Percentiles rank a stretch among this genome's conserved stretches.
These are phyloP conservation scores for Volvox africanus DNA, from an alignment of 139 green algal species.

Conservation along the genomic window DNA sequence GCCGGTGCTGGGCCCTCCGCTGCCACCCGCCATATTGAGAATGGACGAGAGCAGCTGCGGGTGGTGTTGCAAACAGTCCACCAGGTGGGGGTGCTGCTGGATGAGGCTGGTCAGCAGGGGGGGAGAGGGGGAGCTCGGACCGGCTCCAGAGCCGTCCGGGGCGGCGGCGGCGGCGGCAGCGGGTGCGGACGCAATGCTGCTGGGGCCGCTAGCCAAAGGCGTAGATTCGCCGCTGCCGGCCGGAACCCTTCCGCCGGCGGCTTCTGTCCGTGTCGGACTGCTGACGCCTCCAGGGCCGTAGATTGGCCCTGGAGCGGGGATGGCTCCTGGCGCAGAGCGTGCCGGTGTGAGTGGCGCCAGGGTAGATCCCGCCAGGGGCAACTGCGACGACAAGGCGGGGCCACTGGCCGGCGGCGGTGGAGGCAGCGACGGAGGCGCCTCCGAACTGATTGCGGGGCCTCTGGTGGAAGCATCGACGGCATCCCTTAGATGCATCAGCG, in stretches of 20 bases:
- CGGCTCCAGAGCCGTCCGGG: not conserved
- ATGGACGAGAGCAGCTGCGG: constrained; percentile 23
- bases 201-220: not conserved
- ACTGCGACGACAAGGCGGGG: not conserved
- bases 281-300: not conserved
- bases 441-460: not conserved
- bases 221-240: not conserved
- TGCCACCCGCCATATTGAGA: not conserved
- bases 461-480: not conserved
- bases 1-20: not conserved
- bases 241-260: not conserved
- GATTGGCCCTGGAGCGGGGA: not conserved
- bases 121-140: not conserved
- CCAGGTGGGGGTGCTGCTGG: constrained; percentile 29
- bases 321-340: not conserved
- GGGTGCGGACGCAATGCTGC: not conserved
- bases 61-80: constrained; percentile 13
- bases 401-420: not conserved
- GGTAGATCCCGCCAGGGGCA: no score
- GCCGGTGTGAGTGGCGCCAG: constrained; percentile 27
- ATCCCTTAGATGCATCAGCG: not conserved
- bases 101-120: constrained; percentile 28
- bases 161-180: no score
- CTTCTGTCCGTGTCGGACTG: not conserved
- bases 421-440: not conserved